These are phyloP conservation scores for Ceratocystis lukuohia DNA, from an alignment of 2,329 filamentous ascomycete species.

Conservation along the genomic window DNA sequence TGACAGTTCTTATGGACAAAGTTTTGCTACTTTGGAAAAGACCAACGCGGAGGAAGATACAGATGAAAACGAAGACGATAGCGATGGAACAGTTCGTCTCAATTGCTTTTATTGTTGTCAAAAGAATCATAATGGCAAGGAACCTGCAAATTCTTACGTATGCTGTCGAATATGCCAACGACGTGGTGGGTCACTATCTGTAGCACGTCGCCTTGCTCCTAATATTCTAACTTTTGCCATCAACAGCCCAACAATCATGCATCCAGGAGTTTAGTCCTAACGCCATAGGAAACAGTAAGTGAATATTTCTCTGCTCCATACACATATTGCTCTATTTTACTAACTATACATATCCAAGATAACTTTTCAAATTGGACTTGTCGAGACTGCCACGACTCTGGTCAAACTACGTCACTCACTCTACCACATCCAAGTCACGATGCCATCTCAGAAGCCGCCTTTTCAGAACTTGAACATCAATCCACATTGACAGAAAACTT, in stretches of 20 bases:
- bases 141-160: constrained; percentile 68
- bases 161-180: constrained; percentile 66
- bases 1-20: constrained; percentile 27
- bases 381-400: constrained; percentile 22
- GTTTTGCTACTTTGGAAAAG: constrained; percentile 45
- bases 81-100: constrained; percentile 37
- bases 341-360: constrained; percentile 25
- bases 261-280: constrained; percentile 47
- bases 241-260: constrained; percentile 77
- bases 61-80: constrained; percentile 44
- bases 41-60: constrained; percentile 45
- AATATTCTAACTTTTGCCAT: constrained; percentile 8
- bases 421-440: not conserved
- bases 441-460: not conserved
- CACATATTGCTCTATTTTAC: not conserved
- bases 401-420: not conserved
- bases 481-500: not conserved
- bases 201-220: constrained; percentile 22
- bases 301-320: not conserved
- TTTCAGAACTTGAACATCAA: not conserved
- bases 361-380: constrained; percentile 37
- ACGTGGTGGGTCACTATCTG: constrained; percentile 50
- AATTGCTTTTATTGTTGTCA: constrained; percentile 65
- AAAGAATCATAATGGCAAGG: constrained; percentile 68
- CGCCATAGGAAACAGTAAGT: constrained; percentile 36